A percentile compares a stretch with the other conserved stretches of the same genome.
These are phyloP conservation scores for Lecanicillium sp. DNA, from an alignment of 2,329 filamentous ascomycete genomes.

Conservation along the genomic window DNA sequence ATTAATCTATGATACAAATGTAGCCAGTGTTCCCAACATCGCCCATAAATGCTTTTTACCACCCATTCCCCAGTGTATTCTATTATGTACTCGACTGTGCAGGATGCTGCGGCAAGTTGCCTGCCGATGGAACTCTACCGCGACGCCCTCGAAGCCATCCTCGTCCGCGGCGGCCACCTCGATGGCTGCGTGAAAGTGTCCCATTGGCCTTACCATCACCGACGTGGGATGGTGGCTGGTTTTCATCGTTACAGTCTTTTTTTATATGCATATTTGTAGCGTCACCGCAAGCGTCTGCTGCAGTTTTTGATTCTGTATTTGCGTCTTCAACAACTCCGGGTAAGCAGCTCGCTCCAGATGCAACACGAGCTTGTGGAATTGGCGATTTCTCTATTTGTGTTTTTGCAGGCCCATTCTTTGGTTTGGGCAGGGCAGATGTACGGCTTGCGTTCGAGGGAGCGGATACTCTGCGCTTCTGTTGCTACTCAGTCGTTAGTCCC, in stretches of 20 bases:
- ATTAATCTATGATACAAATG: constrained; percentile 6
- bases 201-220: neutral
- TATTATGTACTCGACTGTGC: neutral
- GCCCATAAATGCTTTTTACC: no score
- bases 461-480: constrained; percentile 8
- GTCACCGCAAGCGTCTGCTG: no score
- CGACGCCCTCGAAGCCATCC: constrained; percentile 12
- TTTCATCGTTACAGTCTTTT: constrained; percentile 6
- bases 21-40: neutral
- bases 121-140: constrained; percentile 3
- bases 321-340: neutral
- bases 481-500: neutral
- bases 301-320: neutral
- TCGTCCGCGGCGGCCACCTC: constrained; percentile 10
- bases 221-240: constrained; percentile 7
- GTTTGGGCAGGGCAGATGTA: neutral
- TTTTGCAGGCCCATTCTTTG: neutral
- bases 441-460: constrained; percentile 3
- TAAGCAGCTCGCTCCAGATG: neutral
- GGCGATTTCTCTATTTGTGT: neutral
- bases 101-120: neutral
- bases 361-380: neutral
- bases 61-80: neutral
- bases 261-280: neutral
- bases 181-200: neutral